Evolutionary conservation across 2,329 filamentous ascomycete species (phyloP).

Genomic region (Claviceps digitariae): DNA sequence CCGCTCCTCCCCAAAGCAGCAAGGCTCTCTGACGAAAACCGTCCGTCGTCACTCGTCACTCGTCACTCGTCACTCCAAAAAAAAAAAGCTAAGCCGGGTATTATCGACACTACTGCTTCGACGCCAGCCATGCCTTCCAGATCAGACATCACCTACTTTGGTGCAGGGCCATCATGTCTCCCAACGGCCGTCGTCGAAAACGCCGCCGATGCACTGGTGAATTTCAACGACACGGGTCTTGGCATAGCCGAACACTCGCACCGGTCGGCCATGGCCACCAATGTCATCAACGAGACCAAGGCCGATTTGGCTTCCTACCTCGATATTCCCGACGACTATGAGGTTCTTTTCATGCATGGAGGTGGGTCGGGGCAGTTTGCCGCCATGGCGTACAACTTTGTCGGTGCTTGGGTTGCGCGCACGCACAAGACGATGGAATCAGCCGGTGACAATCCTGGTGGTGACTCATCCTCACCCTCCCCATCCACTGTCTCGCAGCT

Average conservation of each 20-base stretch:
- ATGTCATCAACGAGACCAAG: constrained; percentile 70
- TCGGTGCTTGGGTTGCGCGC: constrained; percentile 67
- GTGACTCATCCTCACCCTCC: too few relatives aligned
- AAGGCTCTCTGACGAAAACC: background rate
- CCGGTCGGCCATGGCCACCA: constrained; percentile 63
- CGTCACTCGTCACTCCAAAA: too few relatives aligned
- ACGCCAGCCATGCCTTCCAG: constrained; percentile 17
- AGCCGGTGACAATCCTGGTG: background rate
- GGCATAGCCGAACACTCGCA: constrained; percentile 84
- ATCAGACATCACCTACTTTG: constrained; percentile 71
- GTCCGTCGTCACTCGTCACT: background rate
- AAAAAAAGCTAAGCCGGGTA: background rate
- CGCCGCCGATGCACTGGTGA: constrained; percentile 63
- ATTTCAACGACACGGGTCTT: constrained; percentile 70
- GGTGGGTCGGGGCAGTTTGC: constrained; percentile 79
- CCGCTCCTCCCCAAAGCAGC: background rate
- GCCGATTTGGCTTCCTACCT: constrained; percentile 59
- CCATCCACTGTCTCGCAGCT: constrained; percentile 22
- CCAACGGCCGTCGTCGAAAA: constrained; percentile 69
- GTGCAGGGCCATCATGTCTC: constrained; percentile 77
- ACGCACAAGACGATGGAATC: constrained; percentile 43
- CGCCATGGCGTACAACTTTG: constrained; percentile 71
- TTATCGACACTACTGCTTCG: background rate
- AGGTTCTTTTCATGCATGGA: constrained; percentile 76
- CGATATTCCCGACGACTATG: constrained; percentile 75